A percentile compares a stretch with the other conserved stretches of the same genome.
Evolutionary conservation across 352 stramenopile genomes (phyloP).

Genomic region (Hyaloperonospora arabidopsidis): DNA sequence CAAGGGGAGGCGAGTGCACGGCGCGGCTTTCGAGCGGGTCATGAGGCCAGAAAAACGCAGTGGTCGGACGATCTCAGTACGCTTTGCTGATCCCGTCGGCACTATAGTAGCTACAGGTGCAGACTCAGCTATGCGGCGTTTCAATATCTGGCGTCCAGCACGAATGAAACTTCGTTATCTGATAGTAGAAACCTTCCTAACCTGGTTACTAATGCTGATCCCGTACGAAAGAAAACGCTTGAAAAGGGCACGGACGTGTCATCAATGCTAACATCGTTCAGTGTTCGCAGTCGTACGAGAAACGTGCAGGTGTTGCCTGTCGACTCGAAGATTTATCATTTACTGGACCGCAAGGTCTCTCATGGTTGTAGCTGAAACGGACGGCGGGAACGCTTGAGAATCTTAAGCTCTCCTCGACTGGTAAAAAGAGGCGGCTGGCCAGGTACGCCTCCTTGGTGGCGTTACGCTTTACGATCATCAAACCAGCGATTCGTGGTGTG

Average conservation of each 20-base stretch:
- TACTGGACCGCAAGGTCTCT: conserved; percentile 1
- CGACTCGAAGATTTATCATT: conserved; percentile 2
- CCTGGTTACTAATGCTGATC: conserved; percentile 7
- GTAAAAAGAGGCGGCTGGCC: no score
- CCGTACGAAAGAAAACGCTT: not conserved
- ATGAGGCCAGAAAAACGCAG: conserved; percentile 5
- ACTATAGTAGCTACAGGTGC: conserved; percentile 2
- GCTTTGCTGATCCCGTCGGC: conserved; percentile 12
- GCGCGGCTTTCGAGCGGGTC: conserved; percentile 17
- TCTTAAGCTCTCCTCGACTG: no score
- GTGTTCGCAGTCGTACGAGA: conserved; percentile 2
- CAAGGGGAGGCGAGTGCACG: conserved; percentile 9
- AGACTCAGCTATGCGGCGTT: conserved; percentile 11
- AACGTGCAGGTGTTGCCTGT: conserved; percentile 12
- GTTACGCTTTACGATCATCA: no score
- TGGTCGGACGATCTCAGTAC: conserved; percentile 11
- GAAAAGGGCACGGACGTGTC: not conserved
- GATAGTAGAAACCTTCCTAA: conserved; percentile 2
- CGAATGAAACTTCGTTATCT: not conserved
- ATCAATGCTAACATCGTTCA: conserved; percentile 7
- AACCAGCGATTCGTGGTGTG: no score
- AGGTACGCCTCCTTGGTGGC: no score
- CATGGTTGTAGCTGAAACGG: conserved; percentile 7
- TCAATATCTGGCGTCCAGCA: conserved; percentile 10
- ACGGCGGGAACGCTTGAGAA: conserved; percentile 1